Evolutionary conservation across 768 basidiomycete species (phyloP), one percentile per base, ranked within the genome.

Genomic region (Tylopilus vinaceipallidus): DNA sequence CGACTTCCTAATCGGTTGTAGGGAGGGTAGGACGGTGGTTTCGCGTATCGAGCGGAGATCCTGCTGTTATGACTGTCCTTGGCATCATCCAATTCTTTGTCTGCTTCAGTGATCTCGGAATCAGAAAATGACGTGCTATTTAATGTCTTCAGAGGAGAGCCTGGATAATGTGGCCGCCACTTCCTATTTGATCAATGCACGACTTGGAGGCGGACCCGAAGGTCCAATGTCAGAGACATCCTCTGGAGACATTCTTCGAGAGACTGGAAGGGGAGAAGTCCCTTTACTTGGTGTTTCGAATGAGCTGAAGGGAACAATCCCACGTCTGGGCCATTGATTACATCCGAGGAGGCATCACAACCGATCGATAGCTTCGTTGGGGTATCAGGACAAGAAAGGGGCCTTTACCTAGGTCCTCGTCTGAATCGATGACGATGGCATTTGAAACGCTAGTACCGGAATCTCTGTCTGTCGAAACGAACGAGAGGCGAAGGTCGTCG

Each of bases 381-480:
- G 13, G 14, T 11, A 22, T 43, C 32, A 34, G 47, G 39, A 19
- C 29, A 45, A 42, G 45, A 41, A 32, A 30, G 37, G 30, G 38
- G 36, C 19, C 30, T 2, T 36, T 19, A 19, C 26, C 19, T 2
- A 34, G 22, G 43, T 51, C 56, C 36, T 66, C 50, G 30, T 63
- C 63, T 24, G 52, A 56, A 46, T 60, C 52, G 40, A 60, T 50
- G 43, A 54, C 6, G 29, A 67, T 65, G 39, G 58, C 65, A 7
- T 62, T 42, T 52, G 48, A 44, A 7, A 45, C 37, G 4, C 42
- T 59, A 22, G 34, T 36, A 24, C 65, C 57, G 4, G 42, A 52
- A 40, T 41, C 50, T 24, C 30, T 13, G n/a, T 19, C n/a, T 9
- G 22, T 43, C 16, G 35, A 30, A 29, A 52, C 41, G 12, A 26